phyloP scores from a whole-genome alignment of 1,139 yeast genomes.

The Pichia kudriavzevii region DNA sequence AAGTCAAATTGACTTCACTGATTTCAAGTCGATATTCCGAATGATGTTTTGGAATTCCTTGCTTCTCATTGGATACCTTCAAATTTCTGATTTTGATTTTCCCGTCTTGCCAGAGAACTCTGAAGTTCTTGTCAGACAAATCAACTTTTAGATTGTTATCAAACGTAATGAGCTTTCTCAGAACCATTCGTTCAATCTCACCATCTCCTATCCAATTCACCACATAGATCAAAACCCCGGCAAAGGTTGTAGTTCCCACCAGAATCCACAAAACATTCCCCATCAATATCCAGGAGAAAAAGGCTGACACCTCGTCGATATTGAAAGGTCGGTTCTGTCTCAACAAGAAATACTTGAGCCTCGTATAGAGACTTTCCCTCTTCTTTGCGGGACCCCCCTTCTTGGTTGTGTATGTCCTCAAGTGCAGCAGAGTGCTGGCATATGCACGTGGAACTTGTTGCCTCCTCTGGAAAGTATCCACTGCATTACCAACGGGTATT shows the following conservation, averaged over 20 bases:
- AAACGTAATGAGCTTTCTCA: conserved; percentile 26
- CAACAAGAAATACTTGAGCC: conserved; percentile 60
- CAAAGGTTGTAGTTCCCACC: conserved; percentile 85
- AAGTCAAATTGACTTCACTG: conserved; percentile 48
- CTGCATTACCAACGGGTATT: too few relatives aligned
- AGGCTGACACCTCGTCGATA: conserved; percentile 82
- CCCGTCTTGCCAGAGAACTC: conserved; percentile 46
- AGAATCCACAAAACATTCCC: conserved; percentile 77
- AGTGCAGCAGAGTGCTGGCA: too few relatives aligned
- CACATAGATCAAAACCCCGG: conserved; percentile 26
- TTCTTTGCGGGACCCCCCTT: too few relatives aligned
- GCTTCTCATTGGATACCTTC: conserved; percentile 30
- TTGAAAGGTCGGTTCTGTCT: conserved; percentile 66
- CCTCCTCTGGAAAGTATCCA: too few relatives aligned
- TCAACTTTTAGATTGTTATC: conserved; percentile 35
- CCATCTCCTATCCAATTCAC: conserved; percentile 23
- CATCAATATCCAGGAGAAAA: conserved; percentile 84
- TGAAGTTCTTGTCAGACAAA: conserved; percentile 37
- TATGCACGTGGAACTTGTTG: too few relatives aligned
- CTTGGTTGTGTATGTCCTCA: too few relatives aligned
- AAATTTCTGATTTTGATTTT: conserved; percentile 54
- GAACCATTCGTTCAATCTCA: conserved; percentile 19
- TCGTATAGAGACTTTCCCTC: conserved; percentile 28
- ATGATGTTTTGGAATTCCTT: conserved; percentile 6
- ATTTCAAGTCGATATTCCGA: conserved; percentile 35